These are phyloP conservation scores for Backusella parvicylindrica DNA, from an alignment of 192 early-diverging fungal species.

Conservation along the genomic window DNA sequence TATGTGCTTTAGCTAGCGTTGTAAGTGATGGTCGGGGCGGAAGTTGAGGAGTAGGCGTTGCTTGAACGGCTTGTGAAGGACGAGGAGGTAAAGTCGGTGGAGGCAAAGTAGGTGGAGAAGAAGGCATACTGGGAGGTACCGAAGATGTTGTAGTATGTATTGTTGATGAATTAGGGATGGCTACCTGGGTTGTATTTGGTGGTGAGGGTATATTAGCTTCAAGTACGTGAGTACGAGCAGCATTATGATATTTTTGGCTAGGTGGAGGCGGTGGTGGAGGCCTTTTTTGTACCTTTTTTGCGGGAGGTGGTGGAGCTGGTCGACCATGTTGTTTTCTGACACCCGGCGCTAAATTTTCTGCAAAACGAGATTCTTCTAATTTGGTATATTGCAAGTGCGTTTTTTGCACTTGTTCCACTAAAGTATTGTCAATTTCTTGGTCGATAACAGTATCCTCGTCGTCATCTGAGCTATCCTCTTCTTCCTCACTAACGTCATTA, in stretches of 20 bases:
- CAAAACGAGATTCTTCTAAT: constrained; percentile 5
- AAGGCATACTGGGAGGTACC: neutral
- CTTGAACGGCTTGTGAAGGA: neutral
- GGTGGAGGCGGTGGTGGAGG: constrained; percentile 26
- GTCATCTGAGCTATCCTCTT: neutral
- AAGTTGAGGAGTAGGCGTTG: constrained; percentile 3
- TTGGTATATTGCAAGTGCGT: constrained; percentile 11
- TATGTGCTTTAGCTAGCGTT: constrained; percentile 17
- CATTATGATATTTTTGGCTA: constrained; percentile 25
- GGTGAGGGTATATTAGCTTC: neutral
- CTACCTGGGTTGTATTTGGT: neutral
- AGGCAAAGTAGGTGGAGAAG: neutral
- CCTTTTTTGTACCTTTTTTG: neutral
- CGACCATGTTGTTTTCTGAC: neutral
- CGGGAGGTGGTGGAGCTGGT: neutral
- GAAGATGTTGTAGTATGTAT: neutral
- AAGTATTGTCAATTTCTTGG: constrained; percentile 9
- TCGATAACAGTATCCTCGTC: neutral
- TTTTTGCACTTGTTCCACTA: constrained; percentile 13
- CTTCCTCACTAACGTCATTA: constrained; percentile 2
- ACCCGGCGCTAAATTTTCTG: constrained; percentile 1
- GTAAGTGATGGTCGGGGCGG: constrained; percentile 22
- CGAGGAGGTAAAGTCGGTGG: constrained; percentile 3
- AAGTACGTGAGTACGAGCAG: neutral
- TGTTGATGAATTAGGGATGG: neutral